These are phyloP conservation scores for Erodium moschatum DNA, from an alignment of 441 rosid genomes.

Conservation along the genomic window DNA sequence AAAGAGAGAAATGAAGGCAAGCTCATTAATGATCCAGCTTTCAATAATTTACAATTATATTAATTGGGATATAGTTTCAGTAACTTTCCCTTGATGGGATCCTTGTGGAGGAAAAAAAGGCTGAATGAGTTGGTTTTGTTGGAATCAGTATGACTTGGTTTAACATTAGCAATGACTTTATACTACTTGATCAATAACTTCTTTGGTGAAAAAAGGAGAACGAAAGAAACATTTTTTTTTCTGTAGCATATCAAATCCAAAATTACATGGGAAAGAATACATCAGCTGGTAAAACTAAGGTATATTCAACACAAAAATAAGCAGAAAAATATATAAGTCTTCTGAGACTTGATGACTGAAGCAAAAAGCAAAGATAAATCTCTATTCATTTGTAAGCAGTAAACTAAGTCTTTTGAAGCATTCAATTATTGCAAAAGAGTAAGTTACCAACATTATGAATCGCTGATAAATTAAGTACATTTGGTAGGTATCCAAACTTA, in stretches of 20 bases:
- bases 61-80: background rate
- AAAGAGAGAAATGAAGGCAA: constrained; percentile 13
- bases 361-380: too few species aligned
- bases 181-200: too few species aligned
- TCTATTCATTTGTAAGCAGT: background rate
- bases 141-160: background rate
- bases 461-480: background rate
- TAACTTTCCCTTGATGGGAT: background rate
- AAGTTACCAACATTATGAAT: background rate
- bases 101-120: background rate
- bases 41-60: background rate
- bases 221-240: too few species aligned
- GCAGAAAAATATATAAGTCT: background rate
- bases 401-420: background rate
- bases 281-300: too few species aligned
- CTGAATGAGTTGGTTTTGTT: background rate
- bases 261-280: too few species aligned
- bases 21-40: background rate
- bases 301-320: too few species aligned
- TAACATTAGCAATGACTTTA: too few species aligned
- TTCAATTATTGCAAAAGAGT: background rate
- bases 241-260: too few species aligned
- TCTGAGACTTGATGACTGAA: background rate
- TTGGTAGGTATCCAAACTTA: background rate
- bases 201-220: too few species aligned